A percentile compares a stretch with the other conserved stretches of the same genome.
These are phyloP conservation scores for Aspergillus ibericus DNA, from an alignment of 2,329 filamentous ascomycete genomes.

Conservation along the genomic window DNA sequence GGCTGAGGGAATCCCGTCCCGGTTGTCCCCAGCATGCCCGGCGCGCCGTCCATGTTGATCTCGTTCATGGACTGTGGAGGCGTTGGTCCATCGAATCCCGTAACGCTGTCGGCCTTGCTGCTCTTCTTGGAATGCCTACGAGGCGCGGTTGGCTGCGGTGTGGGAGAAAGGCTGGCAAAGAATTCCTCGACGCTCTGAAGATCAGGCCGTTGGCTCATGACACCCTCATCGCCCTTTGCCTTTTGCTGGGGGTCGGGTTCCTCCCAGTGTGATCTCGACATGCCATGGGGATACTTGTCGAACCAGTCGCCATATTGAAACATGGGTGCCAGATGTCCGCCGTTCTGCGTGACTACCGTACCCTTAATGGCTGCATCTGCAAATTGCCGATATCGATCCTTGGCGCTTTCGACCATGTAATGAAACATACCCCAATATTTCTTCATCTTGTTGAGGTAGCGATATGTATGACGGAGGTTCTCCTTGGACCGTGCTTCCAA, in stretches of 20 bases:
- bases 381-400: constrained; percentile 81
- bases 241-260: constrained; percentile 70
- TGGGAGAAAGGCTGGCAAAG: constrained; percentile 75
- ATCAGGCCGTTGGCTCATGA: constrained; percentile 83
- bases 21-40: constrained; percentile 29
- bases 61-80: constrained; percentile 30
- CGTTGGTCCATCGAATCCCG: constrained; percentile 28
- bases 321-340: constrained; percentile 58
- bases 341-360: constrained; percentile 41
- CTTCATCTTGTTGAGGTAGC: constrained; percentile 92
- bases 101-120: constrained; percentile 26
- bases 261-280: constrained; percentile 79
- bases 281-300: constrained; percentile 87
- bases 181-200: constrained; percentile 95
- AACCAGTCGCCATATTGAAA: constrained; percentile 99
- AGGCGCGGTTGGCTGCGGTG: constrained; percentile 47
- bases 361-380: constrained; percentile 77
- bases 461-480: constrained; percentile 83
- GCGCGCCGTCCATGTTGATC: constrained; percentile 30
- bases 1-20: constrained; percentile 40
- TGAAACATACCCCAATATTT: constrained; percentile 98
- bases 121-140: constrained; percentile 42
- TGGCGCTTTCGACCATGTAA: constrained; percentile 90
- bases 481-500: constrained; percentile 77
- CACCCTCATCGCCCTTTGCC: constrained; percentile 80